phyloP scores from a whole-genome alignment of 2,329 filamentous ascomycete species.

The Ustilaginoidea virens region DNA sequence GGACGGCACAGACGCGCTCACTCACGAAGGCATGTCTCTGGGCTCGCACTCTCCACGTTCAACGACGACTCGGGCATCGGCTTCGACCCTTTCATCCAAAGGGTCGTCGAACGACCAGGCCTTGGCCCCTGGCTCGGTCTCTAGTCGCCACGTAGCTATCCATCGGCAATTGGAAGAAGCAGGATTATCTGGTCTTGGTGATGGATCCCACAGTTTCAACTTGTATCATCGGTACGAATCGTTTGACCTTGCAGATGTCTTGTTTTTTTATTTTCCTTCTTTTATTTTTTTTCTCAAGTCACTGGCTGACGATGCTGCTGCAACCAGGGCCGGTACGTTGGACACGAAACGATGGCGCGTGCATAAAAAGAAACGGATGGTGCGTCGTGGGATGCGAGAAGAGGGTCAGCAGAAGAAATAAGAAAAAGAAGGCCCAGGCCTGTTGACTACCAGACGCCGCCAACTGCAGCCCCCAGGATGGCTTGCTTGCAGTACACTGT shows the following conservation, averaged over 20 bases:
- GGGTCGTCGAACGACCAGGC: not conserved
- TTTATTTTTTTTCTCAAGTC: too few species aligned
- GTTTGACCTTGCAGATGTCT: too few species aligned
- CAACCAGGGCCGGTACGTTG: too few species aligned
- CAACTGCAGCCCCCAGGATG: too few species aligned
- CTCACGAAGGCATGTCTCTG: not conserved
- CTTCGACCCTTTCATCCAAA: constrained; percentile 2
- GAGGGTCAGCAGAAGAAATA: not conserved
- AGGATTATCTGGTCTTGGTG: constrained; percentile 4
- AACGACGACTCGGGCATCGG: not conserved
- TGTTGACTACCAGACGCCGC: too few species aligned
- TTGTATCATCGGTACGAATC: constrained; percentile 4
- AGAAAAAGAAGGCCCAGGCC: not conserved
- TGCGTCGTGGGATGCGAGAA: not conserved
- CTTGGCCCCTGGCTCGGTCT: not conserved
- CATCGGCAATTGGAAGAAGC: constrained; percentile 4
- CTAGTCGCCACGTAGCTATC: constrained; percentile 2
- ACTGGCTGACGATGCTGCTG: not conserved
- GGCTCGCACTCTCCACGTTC: not conserved
- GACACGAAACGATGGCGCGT: not conserved
- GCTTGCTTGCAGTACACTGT: too few species aligned
- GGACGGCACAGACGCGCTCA: not conserved
- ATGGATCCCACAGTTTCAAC: not conserved
- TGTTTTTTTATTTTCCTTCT: too few species aligned
- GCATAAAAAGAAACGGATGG: not conserved